Evolutionary conservation across 2,329 filamentous ascomycete species (phyloP), one percentile per base, ranked within the genome.

Genomic region (Fonsecaea erecta): DNA sequence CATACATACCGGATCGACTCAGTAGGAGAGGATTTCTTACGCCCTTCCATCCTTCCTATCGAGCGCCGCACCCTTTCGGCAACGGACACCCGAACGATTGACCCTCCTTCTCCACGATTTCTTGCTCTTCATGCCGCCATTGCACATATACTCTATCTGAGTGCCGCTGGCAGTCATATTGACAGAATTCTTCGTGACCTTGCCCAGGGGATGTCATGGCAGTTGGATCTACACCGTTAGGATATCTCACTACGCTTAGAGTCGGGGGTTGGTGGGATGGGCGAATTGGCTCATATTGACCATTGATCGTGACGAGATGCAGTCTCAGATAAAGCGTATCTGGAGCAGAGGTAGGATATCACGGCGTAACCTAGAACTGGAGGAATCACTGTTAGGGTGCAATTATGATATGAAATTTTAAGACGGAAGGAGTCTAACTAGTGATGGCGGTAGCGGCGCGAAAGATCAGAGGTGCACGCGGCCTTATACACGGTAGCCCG

Each of bases 41-140:
- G 63, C 32, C 53, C 9, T 64, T 56, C 52, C 48, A 62, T 69
- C 58, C 64, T 73, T 53, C 72, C 68, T 26, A 65, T 74, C 51
- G 68, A 67, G 43, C n/a, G 37, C 37, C 68, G 71, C 14, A 68
- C 62, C 16, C 68, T 72, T 30, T 66, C 53, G 43, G 69, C 76
- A 21, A 76, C 66, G 53, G 59, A 67, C 24, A 57, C 69, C 71
- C 68, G 72, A 63, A 74, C 75, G n/a, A 72, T 73, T 68, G 74
- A 76, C 58, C 73, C 74, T 18, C 16, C 37, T 43, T 43, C 14
- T 43, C 4, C 3, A 18, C 37, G 37, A 18, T n/a, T 43, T n/a
- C 37, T 43, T 43, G 37, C 37, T 8, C 1, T 43, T 3, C 16
- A 43, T 8, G 16, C 37, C 37, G 37, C 37, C 37, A 43, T 43